phyloP scores from a whole-genome alignment of 192 early-diverging fungal species.

The Linnemannia schmuckeri region DNA sequence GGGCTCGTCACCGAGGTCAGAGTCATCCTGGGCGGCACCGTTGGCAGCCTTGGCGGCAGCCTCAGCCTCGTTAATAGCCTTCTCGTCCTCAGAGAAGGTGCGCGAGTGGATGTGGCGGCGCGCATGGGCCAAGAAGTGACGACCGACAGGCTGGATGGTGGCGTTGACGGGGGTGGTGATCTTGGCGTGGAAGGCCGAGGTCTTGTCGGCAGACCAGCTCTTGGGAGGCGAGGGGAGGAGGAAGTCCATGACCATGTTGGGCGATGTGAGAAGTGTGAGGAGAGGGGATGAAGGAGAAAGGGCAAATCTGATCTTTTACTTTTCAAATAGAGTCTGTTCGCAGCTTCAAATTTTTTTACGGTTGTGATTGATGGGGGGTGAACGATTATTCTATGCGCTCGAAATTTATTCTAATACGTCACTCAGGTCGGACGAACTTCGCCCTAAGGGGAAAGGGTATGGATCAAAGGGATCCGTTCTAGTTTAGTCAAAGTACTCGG shows the following conservation, averaged over 20 bases:
- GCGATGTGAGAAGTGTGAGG: background rate
- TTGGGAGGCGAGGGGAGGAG: slow-evolving; percentile 81
- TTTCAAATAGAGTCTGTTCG: background rate
- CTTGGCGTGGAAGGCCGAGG: slow-evolving; percentile 56
- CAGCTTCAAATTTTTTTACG: slow-evolving; percentile 3
- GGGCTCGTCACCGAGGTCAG: slow-evolving; percentile 86
- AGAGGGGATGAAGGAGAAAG: background rate
- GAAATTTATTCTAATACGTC: background rate
- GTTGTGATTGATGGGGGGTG: background rate
- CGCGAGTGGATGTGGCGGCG: slow-evolving; percentile 72
- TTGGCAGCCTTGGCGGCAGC: slow-evolving; percentile 49
- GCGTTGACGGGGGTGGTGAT: slow-evolving; percentile 57
- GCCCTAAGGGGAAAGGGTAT: background rate
- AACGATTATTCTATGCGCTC: background rate
- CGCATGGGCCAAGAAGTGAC: slow-evolving; percentile 70
- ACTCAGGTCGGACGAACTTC: background rate
- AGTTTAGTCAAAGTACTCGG: slow-evolving; percentile 35
- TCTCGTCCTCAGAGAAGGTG: slow-evolving; percentile 73
- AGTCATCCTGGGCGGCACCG: slow-evolving; percentile 63
- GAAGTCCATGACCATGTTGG: slow-evolving; percentile 68
- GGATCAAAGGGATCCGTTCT: background rate
- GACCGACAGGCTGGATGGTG: slow-evolving; percentile 68
- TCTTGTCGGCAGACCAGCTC: slow-evolving; percentile 68
- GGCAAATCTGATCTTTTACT: background rate
- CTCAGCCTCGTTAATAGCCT: slow-evolving; percentile 60